phyloP scores from a whole-genome alignment of 2,329 filamentous ascomycete species.

The Ophiosphaerella korrae region DNA sequence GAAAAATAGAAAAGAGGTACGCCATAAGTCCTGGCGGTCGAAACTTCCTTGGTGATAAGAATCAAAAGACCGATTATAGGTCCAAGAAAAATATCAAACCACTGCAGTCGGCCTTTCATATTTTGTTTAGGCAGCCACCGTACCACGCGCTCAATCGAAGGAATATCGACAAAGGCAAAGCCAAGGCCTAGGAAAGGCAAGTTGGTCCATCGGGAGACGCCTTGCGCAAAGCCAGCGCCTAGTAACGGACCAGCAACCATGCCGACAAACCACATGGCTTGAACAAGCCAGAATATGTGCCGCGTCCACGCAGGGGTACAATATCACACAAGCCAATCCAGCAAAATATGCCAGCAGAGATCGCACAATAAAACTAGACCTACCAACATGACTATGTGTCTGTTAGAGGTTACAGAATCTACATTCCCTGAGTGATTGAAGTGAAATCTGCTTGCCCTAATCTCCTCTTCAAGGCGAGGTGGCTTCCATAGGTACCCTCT shows the following conservation, averaged over 20 bases:
- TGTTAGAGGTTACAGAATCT: too few species aligned
- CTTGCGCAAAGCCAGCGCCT: conserved; percentile 63
- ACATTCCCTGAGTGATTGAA: too few species aligned
- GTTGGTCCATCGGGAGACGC: conserved; percentile 65
- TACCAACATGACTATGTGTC: too few species aligned
- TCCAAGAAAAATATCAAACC: conserved; percentile 66
- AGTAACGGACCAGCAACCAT: conserved; percentile 57
- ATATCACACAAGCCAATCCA: too few species aligned
- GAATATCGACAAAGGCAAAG: conserved; percentile 57
- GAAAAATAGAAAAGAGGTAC: conserved; percentile 60
- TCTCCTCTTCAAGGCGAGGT: too few species aligned
- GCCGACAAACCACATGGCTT: conserved; percentile 61
- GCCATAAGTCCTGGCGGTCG: too few species aligned
- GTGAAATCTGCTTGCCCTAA: too few species aligned
- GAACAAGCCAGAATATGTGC: conserved; percentile 50
- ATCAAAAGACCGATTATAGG: conserved; percentile 65
- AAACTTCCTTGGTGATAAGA: conserved; percentile 35
- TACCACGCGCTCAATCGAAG: conserved; percentile 58
- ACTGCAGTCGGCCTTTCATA: conserved; percentile 65
- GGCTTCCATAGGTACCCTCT: too few species aligned
- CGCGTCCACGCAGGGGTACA: conserved; percentile 50
- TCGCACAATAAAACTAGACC: conserved; percentile 39
- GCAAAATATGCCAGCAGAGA: too few species aligned
- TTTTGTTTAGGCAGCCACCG: conserved; percentile 54
- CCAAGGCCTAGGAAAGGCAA: conserved; percentile 62